phyloP scores from a whole-genome alignment of 495 filamentous ascomycete species.

The Glutinoglossum americanum region DNA sequence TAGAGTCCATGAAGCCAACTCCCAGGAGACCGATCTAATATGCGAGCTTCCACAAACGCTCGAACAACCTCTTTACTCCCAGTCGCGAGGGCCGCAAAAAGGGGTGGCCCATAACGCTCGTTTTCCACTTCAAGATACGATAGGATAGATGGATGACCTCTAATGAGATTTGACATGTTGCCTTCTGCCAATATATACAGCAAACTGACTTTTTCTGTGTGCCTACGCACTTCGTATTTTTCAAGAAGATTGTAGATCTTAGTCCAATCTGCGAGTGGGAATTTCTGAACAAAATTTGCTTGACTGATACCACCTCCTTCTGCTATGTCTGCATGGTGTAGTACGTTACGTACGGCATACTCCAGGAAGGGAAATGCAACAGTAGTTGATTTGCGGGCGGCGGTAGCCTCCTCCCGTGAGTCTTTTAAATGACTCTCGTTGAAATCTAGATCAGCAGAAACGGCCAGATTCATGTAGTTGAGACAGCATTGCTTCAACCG shows the following conservation, averaged over 20 bases:
- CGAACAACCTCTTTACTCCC: not conserved
- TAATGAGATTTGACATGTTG: conserved; percentile 20
- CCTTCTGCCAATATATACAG: conserved; percentile 27
- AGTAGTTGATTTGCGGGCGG: conserved; percentile 7
- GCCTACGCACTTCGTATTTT: conserved; percentile 12
- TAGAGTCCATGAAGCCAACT: not conserved
- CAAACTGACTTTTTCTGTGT: conserved; percentile 17
- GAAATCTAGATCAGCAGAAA: not conserved
- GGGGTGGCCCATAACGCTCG: not conserved
- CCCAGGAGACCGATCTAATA: not conserved
- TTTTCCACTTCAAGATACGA: not conserved
- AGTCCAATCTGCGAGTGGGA: conserved; percentile 20
- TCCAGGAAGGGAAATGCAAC: conserved; percentile 22
- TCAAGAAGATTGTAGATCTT: conserved; percentile 19
- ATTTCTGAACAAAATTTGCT: conserved; percentile 17
- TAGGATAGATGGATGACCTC: not conserved
- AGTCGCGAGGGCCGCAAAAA: not conserved
- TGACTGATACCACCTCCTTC: conserved; percentile 16
- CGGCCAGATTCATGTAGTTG: conserved; percentile 3
- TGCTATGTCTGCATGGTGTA: conserved; percentile 24
- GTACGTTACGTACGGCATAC: conserved; percentile 23
- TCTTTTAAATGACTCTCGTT: not conserved
- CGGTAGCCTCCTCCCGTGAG: conserved; percentile 5
- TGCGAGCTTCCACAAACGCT: not conserved
- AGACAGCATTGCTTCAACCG: conserved; percentile 19